These are phyloP conservation scores for Chaetomium strumarium DNA, from an alignment of 2,329 filamentous ascomycete species.

Conservation along the genomic window DNA sequence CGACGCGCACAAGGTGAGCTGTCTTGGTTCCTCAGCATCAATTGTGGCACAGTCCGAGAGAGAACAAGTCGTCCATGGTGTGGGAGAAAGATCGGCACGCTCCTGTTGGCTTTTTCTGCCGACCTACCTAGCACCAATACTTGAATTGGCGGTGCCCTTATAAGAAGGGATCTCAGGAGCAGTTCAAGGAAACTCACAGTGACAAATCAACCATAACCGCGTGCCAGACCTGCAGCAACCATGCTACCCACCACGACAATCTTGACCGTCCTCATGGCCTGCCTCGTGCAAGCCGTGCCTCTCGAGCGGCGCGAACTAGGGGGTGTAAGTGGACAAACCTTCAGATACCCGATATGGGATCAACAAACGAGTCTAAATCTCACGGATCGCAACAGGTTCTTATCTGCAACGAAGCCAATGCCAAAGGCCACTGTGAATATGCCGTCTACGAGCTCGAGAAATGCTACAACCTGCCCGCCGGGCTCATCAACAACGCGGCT, in stretches of 20 bases:
- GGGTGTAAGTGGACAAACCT: conserved; percentile 14
- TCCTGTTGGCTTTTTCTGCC: too few species aligned
- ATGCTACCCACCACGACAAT: background rate
- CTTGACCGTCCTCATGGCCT: background rate
- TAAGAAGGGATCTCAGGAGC: too few species aligned
- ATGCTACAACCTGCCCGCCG: conserved; percentile 41
- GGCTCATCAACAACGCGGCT: conserved; percentile 37
- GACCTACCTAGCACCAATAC: too few species aligned
- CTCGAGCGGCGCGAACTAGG: conserved; percentile 4
- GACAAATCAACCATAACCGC: background rate
- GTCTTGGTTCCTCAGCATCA: too few species aligned
- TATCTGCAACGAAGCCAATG: conserved; percentile 46
- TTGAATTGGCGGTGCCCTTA: too few species aligned
- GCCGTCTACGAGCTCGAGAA: conserved; percentile 37
- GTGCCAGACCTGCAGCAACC: background rate
- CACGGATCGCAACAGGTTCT: conserved; percentile 29
- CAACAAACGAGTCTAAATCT: background rate
- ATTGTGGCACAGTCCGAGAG: too few species aligned
- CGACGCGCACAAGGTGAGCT: background rate
- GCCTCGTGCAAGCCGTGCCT: background rate
- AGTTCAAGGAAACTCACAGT: background rate
- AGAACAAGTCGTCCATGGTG: too few species aligned
- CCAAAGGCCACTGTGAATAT: conserved; percentile 42
- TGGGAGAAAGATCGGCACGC: too few species aligned
- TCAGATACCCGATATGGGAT: background rate